Conservation (phyloP, 176 grass and related monocot genomes). For the Bromus sterilis region DNA sequence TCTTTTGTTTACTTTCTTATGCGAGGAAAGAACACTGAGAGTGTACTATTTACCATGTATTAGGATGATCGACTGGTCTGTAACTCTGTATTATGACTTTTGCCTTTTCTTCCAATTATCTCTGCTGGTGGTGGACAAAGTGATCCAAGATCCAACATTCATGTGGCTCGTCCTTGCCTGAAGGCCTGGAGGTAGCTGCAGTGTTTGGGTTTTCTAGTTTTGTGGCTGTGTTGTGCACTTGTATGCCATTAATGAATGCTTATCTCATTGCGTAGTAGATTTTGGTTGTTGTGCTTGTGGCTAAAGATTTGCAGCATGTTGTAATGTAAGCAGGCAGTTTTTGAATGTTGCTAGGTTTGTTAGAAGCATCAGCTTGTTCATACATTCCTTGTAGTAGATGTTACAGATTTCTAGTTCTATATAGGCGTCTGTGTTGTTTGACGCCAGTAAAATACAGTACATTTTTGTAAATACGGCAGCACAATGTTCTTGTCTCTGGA, state of each 20-base stretch:
- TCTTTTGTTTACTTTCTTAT: not conserved
- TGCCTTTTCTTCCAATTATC: not conserved
- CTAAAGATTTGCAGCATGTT: not conserved
- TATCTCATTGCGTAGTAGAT: not conserved
- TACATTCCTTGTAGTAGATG: not conserved
- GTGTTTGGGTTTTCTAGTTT: not conserved
- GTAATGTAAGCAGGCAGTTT: not conserved
- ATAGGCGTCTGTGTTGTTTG: not conserved
- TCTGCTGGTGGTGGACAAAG: not conserved
- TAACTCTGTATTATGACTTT: constrained; percentile 12
- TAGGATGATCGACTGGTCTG: constrained; percentile 19
- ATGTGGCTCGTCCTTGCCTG: not conserved
- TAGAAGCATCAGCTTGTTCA: not conserved
- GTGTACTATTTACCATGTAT: constrained; percentile 13
- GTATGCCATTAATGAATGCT: not conserved
- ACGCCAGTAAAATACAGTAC: no score
- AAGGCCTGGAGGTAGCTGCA: not conserved
- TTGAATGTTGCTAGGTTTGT: not conserved
- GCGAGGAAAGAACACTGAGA: not conserved
- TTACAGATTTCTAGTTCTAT: not conserved
- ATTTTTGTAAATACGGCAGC: not conserved
- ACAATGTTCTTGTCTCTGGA: no score
- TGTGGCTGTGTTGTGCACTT: not conserved
- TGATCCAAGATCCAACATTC: not conserved
- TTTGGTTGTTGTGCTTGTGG: not conserved